These are phyloP conservation scores for Ophiostoma pallidulum DNA, from an alignment of 2,329 filamentous ascomycete genomes.

Conservation along the genomic window DNA sequence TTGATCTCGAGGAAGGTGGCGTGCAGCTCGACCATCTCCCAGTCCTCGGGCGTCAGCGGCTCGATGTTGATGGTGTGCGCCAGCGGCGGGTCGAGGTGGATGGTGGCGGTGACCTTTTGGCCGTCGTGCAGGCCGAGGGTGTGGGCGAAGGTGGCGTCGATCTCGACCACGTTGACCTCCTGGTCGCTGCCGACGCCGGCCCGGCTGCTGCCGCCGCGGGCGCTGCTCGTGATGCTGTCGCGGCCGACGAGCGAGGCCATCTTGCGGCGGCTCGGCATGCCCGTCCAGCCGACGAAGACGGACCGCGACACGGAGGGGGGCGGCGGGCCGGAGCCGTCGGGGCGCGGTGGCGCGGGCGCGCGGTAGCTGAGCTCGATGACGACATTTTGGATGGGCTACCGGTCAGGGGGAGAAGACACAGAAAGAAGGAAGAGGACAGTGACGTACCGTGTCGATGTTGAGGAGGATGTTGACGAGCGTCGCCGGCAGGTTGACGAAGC, in stretches of 20 bases:
- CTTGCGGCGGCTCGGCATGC: slow-evolving; percentile 88
- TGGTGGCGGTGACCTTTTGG: slow-evolving; percentile 59
- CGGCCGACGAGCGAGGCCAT: slow-evolving; percentile 62
- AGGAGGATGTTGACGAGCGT: slow-evolving; percentile 76
- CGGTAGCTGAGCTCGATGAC: slow-evolving; percentile 83
- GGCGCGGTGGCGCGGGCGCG: slow-evolving; percentile 40
- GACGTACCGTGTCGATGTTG: slow-evolving; percentile 77
- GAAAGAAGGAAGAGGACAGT: slow-evolving; percentile 2
- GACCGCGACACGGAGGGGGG: slow-evolving; percentile 41
- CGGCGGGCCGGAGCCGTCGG: slow-evolving; percentile 27
- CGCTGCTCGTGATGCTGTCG: slow-evolving; percentile 33
- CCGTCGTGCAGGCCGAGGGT: slow-evolving; percentile 71
- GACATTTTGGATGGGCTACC: slow-evolving; percentile 84
- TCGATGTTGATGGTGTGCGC: slow-evolving; percentile 96
- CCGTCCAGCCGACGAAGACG: slow-evolving; percentile 90
- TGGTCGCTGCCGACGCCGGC: slow-evolving; percentile 48
- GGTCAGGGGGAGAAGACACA: slow-evolving; percentile 3
- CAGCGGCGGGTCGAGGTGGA: slow-evolving; percentile 84
- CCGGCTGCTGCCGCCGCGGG: slow-evolving; percentile 25
- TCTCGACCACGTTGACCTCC: slow-evolving; percentile 68
- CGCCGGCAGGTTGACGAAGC: slow-evolving; percentile 83
- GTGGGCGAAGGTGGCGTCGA: slow-evolving; percentile 75
- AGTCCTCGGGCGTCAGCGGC: slow-evolving; percentile 87
- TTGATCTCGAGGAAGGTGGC: slow-evolving; percentile 93
- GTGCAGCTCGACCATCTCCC: slow-evolving; percentile 98